A percentile compares a stretch with the other conserved stretches of the same genome.
These are phyloP conservation scores for Xylaria telfairii DNA, from an alignment of 495 filamentous ascomycete genomes.

Conservation along the genomic window DNA sequence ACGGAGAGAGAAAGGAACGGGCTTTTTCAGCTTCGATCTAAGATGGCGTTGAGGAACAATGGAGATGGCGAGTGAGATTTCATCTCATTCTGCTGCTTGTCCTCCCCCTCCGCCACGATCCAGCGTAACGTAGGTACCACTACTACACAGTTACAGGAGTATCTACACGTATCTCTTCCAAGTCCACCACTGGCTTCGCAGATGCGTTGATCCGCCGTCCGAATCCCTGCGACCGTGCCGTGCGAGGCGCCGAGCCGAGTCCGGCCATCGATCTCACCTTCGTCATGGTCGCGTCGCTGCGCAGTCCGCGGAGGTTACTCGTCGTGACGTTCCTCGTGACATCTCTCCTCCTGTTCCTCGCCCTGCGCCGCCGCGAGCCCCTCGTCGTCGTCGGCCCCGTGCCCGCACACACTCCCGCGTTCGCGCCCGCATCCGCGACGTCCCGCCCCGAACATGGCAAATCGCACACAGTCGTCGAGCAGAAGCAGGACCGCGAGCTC, in stretches of 20 bases:
- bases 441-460: slow-evolving; percentile 2
- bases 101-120: background rate
- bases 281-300: slow-evolving; percentile 14
- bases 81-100: slow-evolving; percentile 1
- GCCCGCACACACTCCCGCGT: background rate
- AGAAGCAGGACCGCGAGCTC: slow-evolving; percentile 27
- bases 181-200: background rate
- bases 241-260: slow-evolving; percentile 15
- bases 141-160: background rate
- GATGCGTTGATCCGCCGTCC: background rate
- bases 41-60: background rate
- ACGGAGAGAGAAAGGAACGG: background rate
- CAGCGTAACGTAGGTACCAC: background rate
- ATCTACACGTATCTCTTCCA: background rate
- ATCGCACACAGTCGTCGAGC: background rate
- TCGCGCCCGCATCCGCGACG: background rate
- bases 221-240: slow-evolving; percentile 13
- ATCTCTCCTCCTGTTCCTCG: slow-evolving; percentile 1
- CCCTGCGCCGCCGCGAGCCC: background rate
- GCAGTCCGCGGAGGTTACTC: slow-evolving; percentile 18
- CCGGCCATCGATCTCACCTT: background rate
- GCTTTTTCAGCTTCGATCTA: background rate
- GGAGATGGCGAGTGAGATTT: background rate
- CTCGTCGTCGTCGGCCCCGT: background rate
- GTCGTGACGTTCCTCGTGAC: slow-evolving; percentile 4